These are phyloP conservation scores for Austroboletus niveus DNA, from an alignment of 1,284 basidiomycete genomes.

Conservation along the genomic window DNA sequence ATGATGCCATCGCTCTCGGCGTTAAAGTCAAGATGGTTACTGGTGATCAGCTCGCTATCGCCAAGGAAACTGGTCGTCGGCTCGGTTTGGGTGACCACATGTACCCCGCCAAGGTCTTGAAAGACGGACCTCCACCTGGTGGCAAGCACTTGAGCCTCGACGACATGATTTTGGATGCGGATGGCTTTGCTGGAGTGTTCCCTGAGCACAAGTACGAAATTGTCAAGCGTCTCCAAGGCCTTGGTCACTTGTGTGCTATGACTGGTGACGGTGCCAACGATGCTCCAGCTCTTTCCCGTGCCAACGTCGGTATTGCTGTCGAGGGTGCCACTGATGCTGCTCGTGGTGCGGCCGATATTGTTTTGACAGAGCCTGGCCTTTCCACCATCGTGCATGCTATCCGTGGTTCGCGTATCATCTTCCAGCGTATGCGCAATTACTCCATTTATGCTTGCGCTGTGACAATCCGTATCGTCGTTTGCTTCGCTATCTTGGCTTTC, in stretches of 20 bases:
- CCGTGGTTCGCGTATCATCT: slow-evolving; percentile 81
- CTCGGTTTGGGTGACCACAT: slow-evolving; percentile 90
- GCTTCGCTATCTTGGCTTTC: slow-evolving; percentile 94
- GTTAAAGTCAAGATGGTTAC: slow-evolving; percentile 99
- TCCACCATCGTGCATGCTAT: slow-evolving; percentile 88
- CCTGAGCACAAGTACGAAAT: slow-evolving; percentile 85
- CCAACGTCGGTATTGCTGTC: slow-evolving; percentile 87
- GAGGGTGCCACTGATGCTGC: slow-evolving; percentile 87
- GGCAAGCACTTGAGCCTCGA: slow-evolving; percentile 72
- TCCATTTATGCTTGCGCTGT: slow-evolving; percentile 80
- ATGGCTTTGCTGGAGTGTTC: slow-evolving; percentile 85
- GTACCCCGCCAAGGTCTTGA: slow-evolving; percentile 83
- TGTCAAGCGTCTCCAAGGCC: slow-evolving; percentile 83
- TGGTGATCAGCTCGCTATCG: slow-evolving; percentile 98
- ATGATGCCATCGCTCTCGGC: slow-evolving; percentile 93
- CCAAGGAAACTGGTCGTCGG: slow-evolving; percentile 98
- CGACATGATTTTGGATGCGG: slow-evolving; percentile 79
- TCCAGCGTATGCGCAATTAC: slow-evolving; percentile 89
- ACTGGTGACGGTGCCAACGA: slow-evolving; percentile 90
- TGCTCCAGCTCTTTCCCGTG: slow-evolving; percentile 79
- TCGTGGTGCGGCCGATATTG: slow-evolving; percentile 84
- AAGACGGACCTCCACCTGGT: slow-evolving; percentile 69
- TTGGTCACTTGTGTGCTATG: slow-evolving; percentile 76
- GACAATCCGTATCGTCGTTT: slow-evolving; percentile 98
- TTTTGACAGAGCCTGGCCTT: slow-evolving; percentile 81